phyloP scores from a whole-genome alignment of 2,329 filamentous ascomycete genomes.

The Aspergillus pseudoviridinutans region DNA sequence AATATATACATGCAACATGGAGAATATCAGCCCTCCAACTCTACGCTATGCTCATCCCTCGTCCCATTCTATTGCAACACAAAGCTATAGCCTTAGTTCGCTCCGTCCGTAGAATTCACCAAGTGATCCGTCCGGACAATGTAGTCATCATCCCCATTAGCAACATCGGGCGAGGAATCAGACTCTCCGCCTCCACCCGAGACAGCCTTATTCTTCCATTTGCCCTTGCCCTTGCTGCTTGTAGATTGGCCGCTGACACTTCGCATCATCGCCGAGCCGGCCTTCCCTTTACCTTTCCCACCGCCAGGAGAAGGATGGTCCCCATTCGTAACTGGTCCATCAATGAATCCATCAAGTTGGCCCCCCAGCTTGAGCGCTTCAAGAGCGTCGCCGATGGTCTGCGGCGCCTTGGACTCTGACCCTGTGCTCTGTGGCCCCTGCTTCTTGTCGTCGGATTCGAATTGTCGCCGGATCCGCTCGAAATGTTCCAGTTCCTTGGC shows the following conservation, averaged over 20 bases:
- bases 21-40: neutral
- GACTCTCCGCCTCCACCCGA: conserved; percentile 35
- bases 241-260: conserved; percentile 28
- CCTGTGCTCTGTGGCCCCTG: conserved; percentile 23
- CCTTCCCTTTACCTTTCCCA: conserved; percentile 33
- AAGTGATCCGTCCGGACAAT: conserved; percentile 38
- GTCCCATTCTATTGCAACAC: neutral
- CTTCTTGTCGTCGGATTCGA: conserved; percentile 61
- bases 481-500: conserved; percentile 90
- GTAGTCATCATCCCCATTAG: conserved; percentile 36
- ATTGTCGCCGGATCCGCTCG: conserved; percentile 73
- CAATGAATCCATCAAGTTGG: conserved; percentile 13
- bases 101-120: conserved; percentile 7
- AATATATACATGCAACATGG: conserved; percentile 1
- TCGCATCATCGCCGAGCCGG: conserved; percentile 22
- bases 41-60: neutral
- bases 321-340: conserved; percentile 25
- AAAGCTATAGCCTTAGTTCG: conserved; percentile 1
- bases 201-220: conserved; percentile 14
- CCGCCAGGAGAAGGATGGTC: conserved; percentile 14
- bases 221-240: conserved; percentile 27
- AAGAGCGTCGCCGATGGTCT: conserved; percentile 37
- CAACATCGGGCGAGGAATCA: conserved; percentile 29
- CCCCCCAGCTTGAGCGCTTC: conserved; percentile 30
- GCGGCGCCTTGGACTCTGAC: conserved; percentile 16